Evolutionary conservation across 2,329 filamentous ascomycete genomes (phyloP).

Genomic region (Emydomyces testavorans): DNA sequence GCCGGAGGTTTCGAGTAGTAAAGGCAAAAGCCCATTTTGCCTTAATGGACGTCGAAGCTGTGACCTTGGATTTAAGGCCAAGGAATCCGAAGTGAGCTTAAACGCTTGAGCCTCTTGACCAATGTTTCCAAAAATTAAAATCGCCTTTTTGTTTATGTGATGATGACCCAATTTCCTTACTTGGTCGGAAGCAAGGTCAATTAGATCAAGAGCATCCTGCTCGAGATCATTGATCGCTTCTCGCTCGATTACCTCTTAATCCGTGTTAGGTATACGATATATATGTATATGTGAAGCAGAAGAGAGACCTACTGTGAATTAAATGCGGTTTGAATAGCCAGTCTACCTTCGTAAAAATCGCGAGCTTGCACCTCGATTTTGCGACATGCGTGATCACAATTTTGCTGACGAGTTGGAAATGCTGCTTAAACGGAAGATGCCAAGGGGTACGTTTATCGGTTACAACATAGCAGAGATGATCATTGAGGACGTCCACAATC

Average conservation of each 20-base stretch:
- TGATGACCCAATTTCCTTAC: conserved; percentile 37
- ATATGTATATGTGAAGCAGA: not conserved
- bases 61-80: conserved; percentile 22
- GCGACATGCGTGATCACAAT: conserved; percentile 87
- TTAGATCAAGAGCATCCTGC: conserved; percentile 38
- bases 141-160: conserved; percentile 39
- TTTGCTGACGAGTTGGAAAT: conserved; percentile 76
- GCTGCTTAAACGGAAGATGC: conserved; percentile 71
- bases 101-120: conserved; percentile 34
- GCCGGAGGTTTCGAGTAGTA: conserved; percentile 60
- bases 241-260: conserved; percentile 43
- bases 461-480: conserved; percentile 60
- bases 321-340: conserved; percentile 59
- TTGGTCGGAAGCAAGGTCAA: conserved; percentile 42
- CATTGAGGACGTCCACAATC: conserved; percentile 69
- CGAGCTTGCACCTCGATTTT: conserved; percentile 84
- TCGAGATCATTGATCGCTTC: conserved; percentile 60
- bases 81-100: conserved; percentile 28
- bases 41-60: conserved; percentile 47
- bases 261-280: conserved; percentile 10
- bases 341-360: conserved; percentile 75
- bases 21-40: conserved; percentile 50
- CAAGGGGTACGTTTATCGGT: conserved; percentile 56
- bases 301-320: conserved; percentile 31
- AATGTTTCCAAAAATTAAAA: conserved; percentile 39